Base-by-base conservation (phyloP, 768 basidiomycete species). In the Phanerodontia chrysosporium region DNA sequence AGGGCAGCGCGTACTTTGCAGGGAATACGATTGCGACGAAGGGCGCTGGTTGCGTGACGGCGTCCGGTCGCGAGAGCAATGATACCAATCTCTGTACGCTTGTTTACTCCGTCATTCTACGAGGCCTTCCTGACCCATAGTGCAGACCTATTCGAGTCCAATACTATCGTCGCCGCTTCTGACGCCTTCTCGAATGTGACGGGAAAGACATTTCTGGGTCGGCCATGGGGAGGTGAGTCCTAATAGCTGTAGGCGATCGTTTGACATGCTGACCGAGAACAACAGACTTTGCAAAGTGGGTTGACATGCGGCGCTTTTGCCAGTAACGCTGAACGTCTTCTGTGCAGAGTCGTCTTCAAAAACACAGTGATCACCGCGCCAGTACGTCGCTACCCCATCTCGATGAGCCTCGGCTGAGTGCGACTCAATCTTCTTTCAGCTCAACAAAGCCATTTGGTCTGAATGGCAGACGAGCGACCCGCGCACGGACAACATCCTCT, bases 391-490 rank as follows among this genome's bases (percentile, higher is more conserved):
- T n/a, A n/a, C n/a, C n/a, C n/a, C n/a, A n/a, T n/a, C n/a, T n/a
- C n/a, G n/a, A n/a, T n/a, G n/a, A n/a, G n/a, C n/a, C n/a, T n/a
- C n/a, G n/a, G n/a, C n/a, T n/a, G n/a, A n/a, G n/a, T n/a, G n/a
- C n/a, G n/a, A n/a, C n/a, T n/a, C n/a, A n/a, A n/a, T n/a, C n/a
- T n/a, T n/a, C n/a, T 22, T 24, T 4, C 22, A 53, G 52, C 22
- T 53, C 22, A 27, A 53, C 52, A 42, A 39, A 6, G 52, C 52
- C 36, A 53, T 53, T 21, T 53, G 52, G 52, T 53, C 52, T 14
- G 52, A 42, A 24, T 53, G 52, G 52, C 35, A 30, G n/a, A 13
- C 52, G 13, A 53, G n/a, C 3, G 52, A 53, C 22, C 52, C 52
- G 1, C 35, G 36, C 32, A 53, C 32, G 7, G 52, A 53, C 12